Evolutionary conservation across 2,329 filamentous ascomycete genomes (phyloP), one percentile per base, ranked within the genome.

Genomic region (Hypoxylon sp.): DNA sequence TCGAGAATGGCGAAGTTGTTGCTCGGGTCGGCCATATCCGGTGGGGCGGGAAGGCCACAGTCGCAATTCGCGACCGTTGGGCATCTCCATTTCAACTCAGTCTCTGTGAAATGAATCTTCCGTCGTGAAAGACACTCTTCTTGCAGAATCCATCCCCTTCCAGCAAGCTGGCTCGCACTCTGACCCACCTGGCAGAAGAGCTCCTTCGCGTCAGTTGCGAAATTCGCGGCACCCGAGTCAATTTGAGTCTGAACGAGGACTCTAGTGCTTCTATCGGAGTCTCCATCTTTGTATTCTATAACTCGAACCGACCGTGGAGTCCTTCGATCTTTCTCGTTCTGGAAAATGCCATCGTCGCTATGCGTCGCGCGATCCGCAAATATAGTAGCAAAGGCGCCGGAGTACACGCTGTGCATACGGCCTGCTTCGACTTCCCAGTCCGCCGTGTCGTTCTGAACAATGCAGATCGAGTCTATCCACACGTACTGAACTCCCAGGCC

Each of bases 391-490:
- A 55, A 64, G 0, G 61, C 53, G 30, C 53, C 19, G 28, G 48
- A 53, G 13, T 64, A 64, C 30, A 64, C 61, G 32, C 25, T 14
- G 9, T 38, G 34, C 53, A 63, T 63, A 10, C 52, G 52, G 5
- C 46, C 36, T 17, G 60, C 60, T 36, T 63, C 53, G 2, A 17
- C 5, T 49, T 45, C 48, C 53, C 49, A 59, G 17, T 64, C 61
- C 2, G 17, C 32, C 13, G 48, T 41, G 14, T 59, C 53, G 23
- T 63, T 21, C 21, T 57, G 52, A 6, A 63, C 28, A 17, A 63
- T 63, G 45, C 60, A 63, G 13, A 63, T 38, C 13, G 61, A 59
- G 23, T 64, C 61, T 19, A 64, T 64, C 61, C 61, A 64, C 1
- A 64, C 2, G 41, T 55, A 59, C 14, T 49, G 38, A 23, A 59